Percentiles rank a stretch among this genome's conserved stretches.
phyloP scores from a whole-genome alignment of 2,329 filamentous ascomycete genomes.

The Phialophora verrucosa region DNA sequence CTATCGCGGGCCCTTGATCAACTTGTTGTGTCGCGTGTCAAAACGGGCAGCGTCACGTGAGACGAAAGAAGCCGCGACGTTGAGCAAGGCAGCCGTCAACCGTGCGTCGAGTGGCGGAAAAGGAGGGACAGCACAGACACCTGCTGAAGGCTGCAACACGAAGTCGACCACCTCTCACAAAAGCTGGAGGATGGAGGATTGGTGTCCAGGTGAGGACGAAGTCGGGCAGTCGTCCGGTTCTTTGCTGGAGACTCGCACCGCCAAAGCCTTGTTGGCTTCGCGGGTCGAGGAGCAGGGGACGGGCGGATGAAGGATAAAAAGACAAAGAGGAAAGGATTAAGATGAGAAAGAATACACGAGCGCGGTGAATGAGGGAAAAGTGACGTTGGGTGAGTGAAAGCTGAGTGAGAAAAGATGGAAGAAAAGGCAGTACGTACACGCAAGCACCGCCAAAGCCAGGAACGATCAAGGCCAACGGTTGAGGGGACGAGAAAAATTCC shows the following conservation, averaged over 20 bases:
- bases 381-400: constrained; percentile 4
- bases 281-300: background rate
- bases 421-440: background rate
- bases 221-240: background rate
- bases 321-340: background rate
- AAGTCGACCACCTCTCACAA: background rate
- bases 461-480: background rate
- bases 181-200: background rate
- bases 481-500: background rate
- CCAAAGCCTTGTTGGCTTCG: background rate
- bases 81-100: background rate
- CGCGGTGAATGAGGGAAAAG: constrained; percentile 9
- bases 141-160: background rate
- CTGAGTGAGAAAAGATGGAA: constrained; percentile 12
- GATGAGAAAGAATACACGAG: constrained; percentile 18
- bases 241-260: background rate
- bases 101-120: constrained; percentile 1
- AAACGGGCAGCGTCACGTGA: constrained; percentile 26
- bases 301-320: constrained; percentile 1
- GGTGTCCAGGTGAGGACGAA: background rate
- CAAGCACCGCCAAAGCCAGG: background rate
- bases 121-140: background rate
- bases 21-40: constrained; percentile 25
- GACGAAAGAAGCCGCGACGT: background rate
- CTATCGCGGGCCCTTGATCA: background rate